phyloP scores from a whole-genome alignment of 2,329 filamentous ascomycete genomes.

The Ascochyta fabae region DNA sequence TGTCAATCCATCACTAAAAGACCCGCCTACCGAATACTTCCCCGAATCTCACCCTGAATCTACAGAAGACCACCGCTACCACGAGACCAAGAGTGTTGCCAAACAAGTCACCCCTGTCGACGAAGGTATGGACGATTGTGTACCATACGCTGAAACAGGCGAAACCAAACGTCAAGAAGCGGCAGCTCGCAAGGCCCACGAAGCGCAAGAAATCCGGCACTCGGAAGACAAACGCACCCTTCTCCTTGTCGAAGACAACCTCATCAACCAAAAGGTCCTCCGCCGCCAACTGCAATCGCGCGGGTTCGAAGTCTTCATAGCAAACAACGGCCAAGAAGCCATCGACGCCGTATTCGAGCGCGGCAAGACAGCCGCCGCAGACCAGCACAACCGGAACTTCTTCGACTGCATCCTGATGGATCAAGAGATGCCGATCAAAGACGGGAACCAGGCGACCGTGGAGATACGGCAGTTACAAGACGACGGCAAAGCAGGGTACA shows the following conservation, averaged over 20 bases:
- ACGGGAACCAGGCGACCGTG: conserved; percentile 50
- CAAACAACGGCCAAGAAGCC: conserved; percentile 55
- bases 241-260: conserved; percentile 58
- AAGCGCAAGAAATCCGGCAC: conserved; percentile 26
- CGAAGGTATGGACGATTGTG: conserved; percentile 5
- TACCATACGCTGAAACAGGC: conserved; percentile 26
- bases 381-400: conserved; percentile 33
- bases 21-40: conserved; percentile 42
- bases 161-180: conserved; percentile 36
- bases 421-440: conserved; percentile 54
- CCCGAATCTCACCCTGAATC: conserved; percentile 37
- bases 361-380: conserved; percentile 19
- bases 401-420: conserved; percentile 54
- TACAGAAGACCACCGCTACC: conserved; percentile 28
- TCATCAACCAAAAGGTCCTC: conserved; percentile 58
- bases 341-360: conserved; percentile 49
- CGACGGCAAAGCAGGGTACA: conserved; percentile 38
- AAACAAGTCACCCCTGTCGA: conserved; percentile 13
- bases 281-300: conserved; percentile 57
- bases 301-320: conserved; percentile 50
- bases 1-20: conserved; percentile 28
- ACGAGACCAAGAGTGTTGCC: conserved; percentile 29
- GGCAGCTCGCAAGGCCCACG: conserved; percentile 24
- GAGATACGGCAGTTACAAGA: conserved; percentile 50
- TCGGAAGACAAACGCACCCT: conserved; percentile 32